Evolutionary conservation across 2,329 filamentous ascomycete species (phyloP).

Genomic region (Fusarium sp.): DNA sequence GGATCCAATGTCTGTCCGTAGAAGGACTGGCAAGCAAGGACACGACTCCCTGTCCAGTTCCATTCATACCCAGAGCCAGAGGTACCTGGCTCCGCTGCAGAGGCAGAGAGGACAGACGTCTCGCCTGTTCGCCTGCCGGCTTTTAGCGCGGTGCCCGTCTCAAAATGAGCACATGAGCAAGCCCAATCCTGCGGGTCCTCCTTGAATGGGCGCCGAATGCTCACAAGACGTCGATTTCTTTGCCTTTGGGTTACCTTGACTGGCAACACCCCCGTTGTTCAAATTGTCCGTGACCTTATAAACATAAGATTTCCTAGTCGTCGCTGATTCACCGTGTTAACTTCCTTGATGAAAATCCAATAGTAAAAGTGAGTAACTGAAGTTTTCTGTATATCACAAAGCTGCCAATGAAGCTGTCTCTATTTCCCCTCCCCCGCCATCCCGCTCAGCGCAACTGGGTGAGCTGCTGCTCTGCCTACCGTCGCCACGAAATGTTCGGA

Average conservation of each 20-base stretch:
- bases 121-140: conserved; percentile 23
- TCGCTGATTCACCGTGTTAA: background rate
- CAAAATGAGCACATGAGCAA: conserved; percentile 62
- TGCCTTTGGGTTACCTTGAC: conserved; percentile 12
- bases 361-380: background rate
- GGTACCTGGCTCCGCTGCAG: conserved; percentile 12
- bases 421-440: conserved; percentile 5
- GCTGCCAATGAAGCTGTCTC: background rate
- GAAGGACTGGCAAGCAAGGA: background rate
- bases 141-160: conserved; percentile 48
- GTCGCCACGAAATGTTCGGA: conserved; percentile 14
- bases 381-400: background rate
- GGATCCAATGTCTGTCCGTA: background rate
- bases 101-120: conserved; percentile 6
- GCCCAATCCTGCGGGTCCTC: conserved; percentile 54
- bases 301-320: background rate
- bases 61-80: background rate
- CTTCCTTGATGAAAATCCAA: conserved; percentile 1
- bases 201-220: conserved; percentile 31
- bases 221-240: conserved; percentile 38
- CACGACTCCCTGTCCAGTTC: conserved; percentile 13
- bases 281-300: conserved; percentile 5
- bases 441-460: background rate
- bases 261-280: background rate
- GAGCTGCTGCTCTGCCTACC: conserved; percentile 8